Base-by-base conservation (phyloP, 805 yeast genomes). In the Yamadazyma olivae region DNA sequence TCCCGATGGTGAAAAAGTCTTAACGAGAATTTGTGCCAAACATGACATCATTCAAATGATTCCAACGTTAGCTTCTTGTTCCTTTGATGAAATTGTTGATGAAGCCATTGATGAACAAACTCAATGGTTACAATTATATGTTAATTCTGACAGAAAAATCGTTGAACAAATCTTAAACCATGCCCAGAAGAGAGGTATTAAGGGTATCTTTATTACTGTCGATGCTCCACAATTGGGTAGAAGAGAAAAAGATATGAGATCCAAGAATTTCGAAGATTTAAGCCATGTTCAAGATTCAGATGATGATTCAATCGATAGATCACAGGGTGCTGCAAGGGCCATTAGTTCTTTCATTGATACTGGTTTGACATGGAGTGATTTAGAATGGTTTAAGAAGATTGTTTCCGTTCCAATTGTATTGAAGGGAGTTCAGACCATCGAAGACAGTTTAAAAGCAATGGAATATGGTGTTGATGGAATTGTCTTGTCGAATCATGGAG, bases 181-280 rank as follows among this genome's bases (percentile, higher is more conserved):
- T 49, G 93, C 88, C 12, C 90, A 83, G 55, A 53, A 64, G 33
- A 64, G 83, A 36, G 95, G 95, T 1, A 72, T 85, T 57, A 81
- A 81, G 50, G 96, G 93, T 3, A 67, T 89, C 22, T 88, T 88
- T 53, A 77, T 89, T 45, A 89, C 97, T 0, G 95, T 87, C 6
- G 96, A 89, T 67, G 95, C 96, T 0, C 96, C 96, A 5, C 83
- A 84, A 43, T 69, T 89, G 28, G 97, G 97, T 10, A 77, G 93
- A 44, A 77, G 97, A 49, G 97, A 90, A 59, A 89, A 87, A 59
- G 96, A 88, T 53, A 75, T 77, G 77, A 75, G 87, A 43, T 60
- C 78, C 38, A 83, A 83, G 54, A 74, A 74, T 43, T 59, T 65
- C 14, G 75, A 65, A 25, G 71, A 67, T 26, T 45, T 57, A 10